These are phyloP conservation scores for Codiaeum variegatum DNA, from an alignment of 441 rosid species.

Conservation along the genomic window DNA sequence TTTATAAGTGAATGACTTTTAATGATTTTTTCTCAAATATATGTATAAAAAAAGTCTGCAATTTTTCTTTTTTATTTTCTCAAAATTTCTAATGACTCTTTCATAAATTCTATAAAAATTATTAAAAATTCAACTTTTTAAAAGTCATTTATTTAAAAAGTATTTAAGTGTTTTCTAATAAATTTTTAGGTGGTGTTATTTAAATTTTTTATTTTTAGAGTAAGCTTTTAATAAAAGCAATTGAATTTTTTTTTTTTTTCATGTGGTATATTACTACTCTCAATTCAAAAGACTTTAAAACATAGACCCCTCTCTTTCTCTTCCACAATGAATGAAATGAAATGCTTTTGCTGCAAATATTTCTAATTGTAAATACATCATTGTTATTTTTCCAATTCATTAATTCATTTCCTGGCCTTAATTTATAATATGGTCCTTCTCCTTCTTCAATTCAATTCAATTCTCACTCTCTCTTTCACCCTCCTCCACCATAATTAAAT, in stretches of 20 bases:
- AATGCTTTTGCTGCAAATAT: constrained; percentile 23
- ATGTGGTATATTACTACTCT: constrained; percentile 25
- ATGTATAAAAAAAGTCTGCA: no score
- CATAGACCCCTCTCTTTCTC: constrained; percentile 22
- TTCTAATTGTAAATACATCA: constrained; percentile 35
- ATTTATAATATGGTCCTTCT: constrained; percentile 47
- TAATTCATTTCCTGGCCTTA: constrained; percentile 59
- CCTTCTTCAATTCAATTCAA: constrained; percentile 41
- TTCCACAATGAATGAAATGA: constrained; percentile 48
- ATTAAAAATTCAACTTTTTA: no score
- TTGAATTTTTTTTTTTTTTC: constrained; percentile 29
- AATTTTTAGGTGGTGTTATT: constrained; percentile 49
- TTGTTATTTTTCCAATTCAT: constrained; percentile 46
- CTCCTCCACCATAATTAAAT: constrained; percentile 60
- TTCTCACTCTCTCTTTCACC: constrained; percentile 40
- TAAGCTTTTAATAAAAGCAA: constrained; percentile 32
- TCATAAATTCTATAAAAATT: no score
- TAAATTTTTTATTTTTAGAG: not conserved
- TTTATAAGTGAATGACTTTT: no score
- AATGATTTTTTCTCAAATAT: no score
- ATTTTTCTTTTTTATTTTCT: no score
- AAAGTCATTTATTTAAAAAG: no score
- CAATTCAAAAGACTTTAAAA: constrained; percentile 25
- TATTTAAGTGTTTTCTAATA: constrained; percentile 60
- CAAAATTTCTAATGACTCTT: no score